Evolutionary conservation across 2,329 filamentous ascomycete genomes (phyloP).

Genomic region (Rhytidhysteron rufulum): DNA sequence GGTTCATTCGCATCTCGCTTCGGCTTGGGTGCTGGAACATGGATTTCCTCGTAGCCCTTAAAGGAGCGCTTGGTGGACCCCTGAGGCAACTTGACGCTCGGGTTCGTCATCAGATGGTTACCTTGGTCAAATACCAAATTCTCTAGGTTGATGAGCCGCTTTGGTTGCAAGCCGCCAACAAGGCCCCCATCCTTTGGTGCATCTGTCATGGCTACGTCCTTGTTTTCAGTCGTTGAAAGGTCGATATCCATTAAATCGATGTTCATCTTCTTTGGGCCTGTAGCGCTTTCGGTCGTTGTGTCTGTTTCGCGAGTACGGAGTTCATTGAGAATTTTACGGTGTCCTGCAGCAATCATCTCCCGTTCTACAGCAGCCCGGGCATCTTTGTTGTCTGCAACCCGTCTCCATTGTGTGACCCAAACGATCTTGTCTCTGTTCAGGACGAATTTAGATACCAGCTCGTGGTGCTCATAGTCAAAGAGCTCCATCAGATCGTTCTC

Average conservation of each 20-base stretch:
- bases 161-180: slow-evolving; percentile 79
- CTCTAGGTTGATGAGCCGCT: slow-evolving; percentile 85
- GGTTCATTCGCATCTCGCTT: slow-evolving; percentile 73
- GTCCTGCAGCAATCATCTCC: slow-evolving; percentile 86
- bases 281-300: slow-evolving; percentile 51
- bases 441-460: slow-evolving; percentile 86
- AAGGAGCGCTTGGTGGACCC: slow-evolving; percentile 93
- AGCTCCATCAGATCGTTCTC: slow-evolving; percentile 98
- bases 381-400: slow-evolving; percentile 71
- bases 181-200: slow-evolving; percentile 47
- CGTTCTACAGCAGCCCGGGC: slow-evolving; percentile 75
- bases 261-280: slow-evolving; percentile 75
- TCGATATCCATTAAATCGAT: slow-evolving; percentile 82
- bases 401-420: slow-evolving; percentile 86
- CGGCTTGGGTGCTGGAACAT: slow-evolving; percentile 89
- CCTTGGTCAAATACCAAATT: slow-evolving; percentile 97
- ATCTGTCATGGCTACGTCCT: slow-evolving; percentile 41
- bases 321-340: slow-evolving; percentile 84
- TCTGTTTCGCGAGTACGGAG: slow-evolving; percentile 67
- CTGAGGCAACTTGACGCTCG: slow-evolving; percentile 87
- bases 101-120: slow-evolving; percentile 99
- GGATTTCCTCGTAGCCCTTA: slow-evolving; percentile 98
- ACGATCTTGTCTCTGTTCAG: slow-evolving; percentile 91
- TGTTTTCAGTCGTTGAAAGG: slow-evolving; percentile 56
- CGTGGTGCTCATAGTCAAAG: slow-evolving; percentile 95